These are phyloP conservation scores for Penicillium freii DNA, from an alignment of 2,329 filamentous ascomycete genomes.

Conservation along the genomic window DNA sequence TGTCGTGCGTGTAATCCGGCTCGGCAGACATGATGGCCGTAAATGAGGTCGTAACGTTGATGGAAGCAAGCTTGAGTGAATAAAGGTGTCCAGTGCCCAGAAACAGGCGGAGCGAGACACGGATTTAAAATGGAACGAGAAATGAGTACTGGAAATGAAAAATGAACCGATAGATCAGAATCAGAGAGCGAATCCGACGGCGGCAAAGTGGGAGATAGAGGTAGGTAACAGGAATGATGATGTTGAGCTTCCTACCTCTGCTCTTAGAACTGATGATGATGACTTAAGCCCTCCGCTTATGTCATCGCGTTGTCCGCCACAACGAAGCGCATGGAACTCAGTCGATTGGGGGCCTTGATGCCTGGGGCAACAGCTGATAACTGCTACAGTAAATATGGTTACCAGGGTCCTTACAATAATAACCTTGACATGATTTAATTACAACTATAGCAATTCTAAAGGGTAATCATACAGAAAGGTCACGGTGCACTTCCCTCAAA, in stretches of 20 bases:
- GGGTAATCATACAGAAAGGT: not conserved
- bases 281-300: constrained; percentile 35
- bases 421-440: too few species aligned
- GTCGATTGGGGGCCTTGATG: constrained; percentile 28
- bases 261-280: constrained; percentile 27
- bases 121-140: constrained; percentile 17
- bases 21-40: constrained; percentile 66
- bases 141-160: constrained; percentile 11
- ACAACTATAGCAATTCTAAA: not conserved
- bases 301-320: constrained; percentile 29
- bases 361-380: constrained; percentile 3
- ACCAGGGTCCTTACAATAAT: not conserved
- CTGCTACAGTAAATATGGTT: not conserved
- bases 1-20: constrained; percentile 61
- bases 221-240: constrained; percentile 19
- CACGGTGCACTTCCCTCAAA: not conserved
- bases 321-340: constrained; percentile 41
- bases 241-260: constrained; percentile 28
- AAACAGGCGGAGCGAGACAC: constrained; percentile 11
- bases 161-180: constrained; percentile 15
- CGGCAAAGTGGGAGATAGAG: constrained; percentile 17
- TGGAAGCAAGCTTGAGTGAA: constrained; percentile 29
- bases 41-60: constrained; percentile 23
- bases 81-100: constrained; percentile 16
- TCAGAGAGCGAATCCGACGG: constrained; percentile 19